Evolutionary conservation across 2,329 filamentous ascomycete genomes (phyloP).

Genomic region (Furcasterigmium sp.): DNA sequence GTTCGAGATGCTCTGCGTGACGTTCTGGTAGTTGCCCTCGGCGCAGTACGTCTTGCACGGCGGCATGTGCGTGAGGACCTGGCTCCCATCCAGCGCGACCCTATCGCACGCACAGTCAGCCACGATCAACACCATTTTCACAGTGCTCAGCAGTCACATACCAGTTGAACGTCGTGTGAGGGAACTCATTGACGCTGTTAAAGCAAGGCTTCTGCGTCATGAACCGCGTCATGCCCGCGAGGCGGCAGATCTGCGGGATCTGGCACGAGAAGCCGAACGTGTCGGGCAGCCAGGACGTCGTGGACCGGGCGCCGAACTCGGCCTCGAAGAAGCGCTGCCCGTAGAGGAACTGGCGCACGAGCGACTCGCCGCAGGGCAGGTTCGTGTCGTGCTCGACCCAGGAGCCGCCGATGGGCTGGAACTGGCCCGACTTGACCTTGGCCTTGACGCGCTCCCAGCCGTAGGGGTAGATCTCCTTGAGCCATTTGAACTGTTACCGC

Average conservation of each 20-base stretch:
- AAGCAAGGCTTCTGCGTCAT: constrained; percentile 98
- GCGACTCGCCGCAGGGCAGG: constrained; percentile 88
- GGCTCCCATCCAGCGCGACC: constrained; percentile 91
- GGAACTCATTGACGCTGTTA: constrained; percentile 99
- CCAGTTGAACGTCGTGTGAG: constrained; percentile 98
- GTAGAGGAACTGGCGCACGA: constrained; percentile 91
- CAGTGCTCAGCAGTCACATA: no score
- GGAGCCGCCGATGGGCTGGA: constrained; percentile 93
- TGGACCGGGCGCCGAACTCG: constrained; percentile 81
- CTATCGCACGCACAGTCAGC: no score
- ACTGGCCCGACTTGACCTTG: constrained; percentile 85
- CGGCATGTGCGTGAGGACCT: constrained; percentile 97
- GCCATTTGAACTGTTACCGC: constrained; percentile 99
- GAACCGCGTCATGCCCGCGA: constrained; percentile 95
- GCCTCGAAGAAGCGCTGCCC: constrained; percentile 93
- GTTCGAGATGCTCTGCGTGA: constrained; percentile 80
- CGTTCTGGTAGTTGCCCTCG: constrained; percentile 88
- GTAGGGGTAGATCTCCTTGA: constrained; percentile 82
- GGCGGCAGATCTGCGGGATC: constrained; percentile 84
- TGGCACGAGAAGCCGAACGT: constrained; percentile 97
- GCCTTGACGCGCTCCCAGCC: constrained; percentile 86
- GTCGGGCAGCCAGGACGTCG: constrained; percentile 96
- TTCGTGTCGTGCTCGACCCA: constrained; percentile 99
- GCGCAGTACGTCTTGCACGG: constrained; percentile 94
- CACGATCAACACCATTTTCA: no score